A percentile compares a stretch with the other conserved stretches of the same genome.
These are phyloP conservation scores for Yamadazyma laniorum DNA, from an alignment of 805 yeast species.

Conservation along the genomic window DNA sequence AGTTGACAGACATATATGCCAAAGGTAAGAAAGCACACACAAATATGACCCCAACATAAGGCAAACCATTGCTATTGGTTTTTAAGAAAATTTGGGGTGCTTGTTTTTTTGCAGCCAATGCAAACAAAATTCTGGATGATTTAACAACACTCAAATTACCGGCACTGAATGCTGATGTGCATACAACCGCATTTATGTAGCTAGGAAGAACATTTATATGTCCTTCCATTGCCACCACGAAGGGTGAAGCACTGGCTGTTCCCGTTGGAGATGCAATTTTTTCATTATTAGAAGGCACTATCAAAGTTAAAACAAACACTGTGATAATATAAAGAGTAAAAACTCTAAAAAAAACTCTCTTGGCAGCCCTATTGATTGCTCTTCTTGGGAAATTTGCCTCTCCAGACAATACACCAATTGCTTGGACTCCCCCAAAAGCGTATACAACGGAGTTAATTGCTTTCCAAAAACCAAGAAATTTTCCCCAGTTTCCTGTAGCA, in stretches of 20 bases:
- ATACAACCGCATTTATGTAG: slow-evolving; percentile 37
- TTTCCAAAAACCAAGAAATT: slow-evolving; percentile 31
- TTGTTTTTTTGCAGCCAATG: slow-evolving; percentile 26
- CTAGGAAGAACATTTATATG: slow-evolving; percentile 36
- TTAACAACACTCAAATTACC: slow-evolving; percentile 29
- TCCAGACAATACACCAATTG: slow-evolving; percentile 25
- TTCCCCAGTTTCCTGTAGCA: slow-evolving; percentile 36
- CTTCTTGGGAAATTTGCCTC: slow-evolving; percentile 35
- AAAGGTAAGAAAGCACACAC: slow-evolving; percentile 31
- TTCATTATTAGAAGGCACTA: slow-evolving; percentile 30
- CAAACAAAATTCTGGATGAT: slow-evolving; percentile 33
- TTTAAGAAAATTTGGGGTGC: slow-evolving; percentile 35
- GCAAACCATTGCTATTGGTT: slow-evolving; percentile 26
- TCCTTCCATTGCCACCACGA: slow-evolving; percentile 38
- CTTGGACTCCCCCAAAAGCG: slow-evolving; percentile 33
- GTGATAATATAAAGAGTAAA: slow-evolving; percentile 27
- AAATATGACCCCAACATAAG: slow-evolving; percentile 15
- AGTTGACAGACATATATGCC: slow-evolving; percentile 40
- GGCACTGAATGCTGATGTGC: slow-evolving; percentile 42
- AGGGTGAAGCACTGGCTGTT: slow-evolving; percentile 36
- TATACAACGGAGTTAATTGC: slow-evolving; percentile 39
- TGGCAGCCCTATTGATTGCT: slow-evolving; percentile 27
- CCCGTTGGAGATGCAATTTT: slow-evolving; percentile 26
- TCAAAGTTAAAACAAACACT: slow-evolving; percentile 31
- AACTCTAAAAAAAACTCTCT: slow-evolving; percentile 29